phyloP scores from a whole-genome alignment of 345 rosid genomes.

The Corchorus olitorius region DNA sequence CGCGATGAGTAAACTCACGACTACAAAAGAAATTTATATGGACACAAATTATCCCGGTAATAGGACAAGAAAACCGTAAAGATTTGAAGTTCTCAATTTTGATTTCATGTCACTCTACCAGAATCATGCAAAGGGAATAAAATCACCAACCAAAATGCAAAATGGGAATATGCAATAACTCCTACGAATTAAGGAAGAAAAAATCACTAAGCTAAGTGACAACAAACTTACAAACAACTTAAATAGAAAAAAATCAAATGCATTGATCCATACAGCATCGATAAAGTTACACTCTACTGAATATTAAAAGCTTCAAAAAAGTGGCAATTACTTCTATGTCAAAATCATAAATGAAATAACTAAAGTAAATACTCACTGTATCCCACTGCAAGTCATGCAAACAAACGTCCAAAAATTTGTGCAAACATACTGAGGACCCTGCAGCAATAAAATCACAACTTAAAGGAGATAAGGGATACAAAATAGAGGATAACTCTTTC shows the following conservation, averaged over 20 bases:
- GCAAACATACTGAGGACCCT: constrained; percentile 98
- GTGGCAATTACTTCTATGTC: background rate
- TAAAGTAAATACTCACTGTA: constrained; percentile 71
- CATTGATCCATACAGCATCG: background rate
- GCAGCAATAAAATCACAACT: constrained; percentile 32
- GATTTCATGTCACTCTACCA: background rate
- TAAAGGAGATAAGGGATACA: constrained; percentile 11
- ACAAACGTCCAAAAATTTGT: constrained; percentile 94
- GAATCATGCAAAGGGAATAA: background rate
- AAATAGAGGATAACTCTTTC: background rate
- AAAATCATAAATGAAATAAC: background rate
- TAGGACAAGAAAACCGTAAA: constrained; percentile 19
- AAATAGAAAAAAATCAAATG: background rate
- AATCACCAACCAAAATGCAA: background rate
- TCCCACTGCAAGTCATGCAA: constrained; percentile 90
- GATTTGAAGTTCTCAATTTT: background rate
- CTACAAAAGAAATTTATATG: constrained; percentile 39
- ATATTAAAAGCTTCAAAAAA: background rate
- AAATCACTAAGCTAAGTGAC: background rate
- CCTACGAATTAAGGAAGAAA: background rate
- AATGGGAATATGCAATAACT: background rate
- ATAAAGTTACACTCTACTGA: background rate
- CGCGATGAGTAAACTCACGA: constrained; percentile 98
- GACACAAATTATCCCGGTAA: constrained; percentile 16
- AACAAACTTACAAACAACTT: background rate